A percentile compares a stretch with the other conserved stretches of the same genome.
phyloP scores from a whole-genome alignment of 1,139 yeast genomes.

The Blastobotrys indianensis region DNA sequence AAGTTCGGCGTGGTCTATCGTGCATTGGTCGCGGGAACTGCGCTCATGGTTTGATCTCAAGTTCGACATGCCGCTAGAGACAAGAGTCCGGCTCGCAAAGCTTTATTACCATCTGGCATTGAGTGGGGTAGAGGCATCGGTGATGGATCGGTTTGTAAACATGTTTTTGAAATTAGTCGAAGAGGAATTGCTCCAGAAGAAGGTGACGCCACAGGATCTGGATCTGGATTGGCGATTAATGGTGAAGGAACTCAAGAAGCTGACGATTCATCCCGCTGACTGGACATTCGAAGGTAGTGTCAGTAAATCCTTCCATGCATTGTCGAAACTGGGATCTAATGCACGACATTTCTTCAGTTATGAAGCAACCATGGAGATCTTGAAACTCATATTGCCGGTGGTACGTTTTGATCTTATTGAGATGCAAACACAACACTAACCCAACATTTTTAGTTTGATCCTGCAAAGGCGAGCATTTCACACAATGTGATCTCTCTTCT shows the following conservation, averaged over 20 bases:
- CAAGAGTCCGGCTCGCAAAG: conserved; percentile 56
- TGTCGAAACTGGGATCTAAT: conserved; percentile 43
- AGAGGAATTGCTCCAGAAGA: conserved; percentile 24
- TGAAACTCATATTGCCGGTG: conserved; percentile 44
- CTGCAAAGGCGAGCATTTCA: conserved; percentile 53
- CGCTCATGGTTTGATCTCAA: conserved; percentile 76
- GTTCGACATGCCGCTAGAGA: conserved; percentile 67
- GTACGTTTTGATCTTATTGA: conserved; percentile 25
- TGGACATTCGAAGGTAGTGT: conserved; percentile 23
- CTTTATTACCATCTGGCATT: conserved; percentile 71
- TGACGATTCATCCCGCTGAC: conserved; percentile 22
- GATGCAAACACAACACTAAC: neutral
- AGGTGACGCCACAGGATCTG: conserved; percentile 21
- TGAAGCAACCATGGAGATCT: conserved; percentile 33
- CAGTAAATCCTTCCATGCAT: conserved; percentile 39
- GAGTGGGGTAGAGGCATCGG: conserved; percentile 67
- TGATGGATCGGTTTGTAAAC: conserved; percentile 57
- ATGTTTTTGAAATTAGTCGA: conserved; percentile 50
- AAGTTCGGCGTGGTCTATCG: conserved; percentile 67
- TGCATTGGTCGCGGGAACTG: conserved; percentile 87
- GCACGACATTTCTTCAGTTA: conserved; percentile 44
- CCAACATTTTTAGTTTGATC: conserved; percentile 37
- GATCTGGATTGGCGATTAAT: conserved; percentile 27
- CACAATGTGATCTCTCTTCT: conserved; percentile 45
- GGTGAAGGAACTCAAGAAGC: conserved; percentile 20